These are phyloP conservation scores for Nemophila menziesii DNA, from an alignment of 257 asterid species.

Conservation along the genomic window DNA sequence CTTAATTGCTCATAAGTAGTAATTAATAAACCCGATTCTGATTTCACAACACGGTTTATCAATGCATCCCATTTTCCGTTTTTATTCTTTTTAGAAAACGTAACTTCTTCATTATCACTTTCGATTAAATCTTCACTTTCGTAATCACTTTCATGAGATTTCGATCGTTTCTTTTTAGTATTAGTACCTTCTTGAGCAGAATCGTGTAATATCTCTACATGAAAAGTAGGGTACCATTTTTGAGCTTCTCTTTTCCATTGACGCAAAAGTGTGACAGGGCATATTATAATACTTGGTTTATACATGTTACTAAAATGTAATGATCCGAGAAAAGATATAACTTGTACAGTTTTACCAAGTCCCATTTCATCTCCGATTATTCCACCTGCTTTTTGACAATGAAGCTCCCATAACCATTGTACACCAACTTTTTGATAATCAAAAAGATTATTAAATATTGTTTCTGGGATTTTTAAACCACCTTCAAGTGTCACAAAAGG, in stretches of 20 bases:
- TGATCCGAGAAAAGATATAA: constrained; percentile 80
- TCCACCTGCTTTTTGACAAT: constrained; percentile 95
- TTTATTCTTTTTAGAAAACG: constrained; percentile 29
- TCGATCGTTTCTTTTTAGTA: constrained; percentile 41
- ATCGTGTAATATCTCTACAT: constrained; percentile 80
- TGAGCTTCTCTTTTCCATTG: constrained; percentile 95
- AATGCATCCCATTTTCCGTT: constrained; percentile 69
- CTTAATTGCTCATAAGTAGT: constrained; percentile 97
- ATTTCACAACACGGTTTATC: constrained; percentile 64
- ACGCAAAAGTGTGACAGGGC: constrained; percentile 86
- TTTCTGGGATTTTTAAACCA: constrained; percentile 74
- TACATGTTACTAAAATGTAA: constrained; percentile 81
- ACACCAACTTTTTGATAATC: constrained; percentile 98
- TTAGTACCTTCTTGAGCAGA: constrained; percentile 51
- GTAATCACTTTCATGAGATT: constrained; percentile 50
- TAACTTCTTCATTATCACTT: constrained; percentile 44
- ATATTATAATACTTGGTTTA: constrained; percentile 81
- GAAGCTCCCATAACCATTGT: constrained; percentile 99
- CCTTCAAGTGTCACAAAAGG: constrained; percentile 81
- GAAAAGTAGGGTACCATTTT: constrained; percentile 80
- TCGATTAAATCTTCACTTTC: constrained; percentile 51
- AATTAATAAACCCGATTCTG: constrained; percentile 76
- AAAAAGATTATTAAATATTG: constrained; percentile 52
- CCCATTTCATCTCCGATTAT: constrained; percentile 99
- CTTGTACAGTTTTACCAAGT: constrained; percentile 92